Evolutionary conservation across 352 stramenopile genomes (phyloP).

Genomic region (Elongisporangium undulatum): DNA sequence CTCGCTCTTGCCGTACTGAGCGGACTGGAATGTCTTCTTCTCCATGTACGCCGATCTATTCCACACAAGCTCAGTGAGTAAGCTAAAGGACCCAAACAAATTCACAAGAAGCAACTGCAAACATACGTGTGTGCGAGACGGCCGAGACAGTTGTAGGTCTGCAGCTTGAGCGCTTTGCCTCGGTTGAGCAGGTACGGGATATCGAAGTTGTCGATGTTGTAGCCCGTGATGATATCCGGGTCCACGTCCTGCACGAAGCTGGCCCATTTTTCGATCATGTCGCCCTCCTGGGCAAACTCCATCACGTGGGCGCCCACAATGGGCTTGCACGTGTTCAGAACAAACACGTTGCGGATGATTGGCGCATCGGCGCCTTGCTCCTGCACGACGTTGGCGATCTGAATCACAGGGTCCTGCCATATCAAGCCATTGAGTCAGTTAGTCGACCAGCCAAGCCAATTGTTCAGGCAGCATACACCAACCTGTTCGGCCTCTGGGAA

Average conservation of each 20-base stretch:
- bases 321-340: slow-evolving; percentile 95
- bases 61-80: neutral
- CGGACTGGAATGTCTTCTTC: slow-evolving; percentile 98
- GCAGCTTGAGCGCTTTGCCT: slow-evolving; percentile 91
- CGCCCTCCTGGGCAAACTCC: slow-evolving; percentile 93
- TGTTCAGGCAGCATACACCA: neutral
- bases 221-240: slow-evolving; percentile 99
- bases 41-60: slow-evolving; percentile 85
- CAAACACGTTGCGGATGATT: slow-evolving; percentile 96
- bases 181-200: slow-evolving; percentile 98
- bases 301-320: slow-evolving; percentile 99
- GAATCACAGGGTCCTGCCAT: slow-evolving; percentile 97
- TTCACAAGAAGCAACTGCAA: slow-evolving; percentile 3
- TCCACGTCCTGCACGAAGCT: slow-evolving; percentile 94
- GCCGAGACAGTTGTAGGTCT: slow-evolving; percentile 76
- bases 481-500: slow-evolving; percentile 85
- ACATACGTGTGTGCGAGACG: slow-evolving; percentile 84
- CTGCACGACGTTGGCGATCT: slow-evolving; percentile 98
- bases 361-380: slow-evolving; percentile 68
- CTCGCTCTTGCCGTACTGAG: slow-evolving; percentile 96
- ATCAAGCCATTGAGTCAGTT: neutral
- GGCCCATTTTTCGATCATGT: slow-evolving; percentile 98
- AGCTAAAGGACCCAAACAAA: slow-evolving; percentile 1
- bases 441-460: neutral
- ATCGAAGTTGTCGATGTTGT: slow-evolving; percentile 99